Percentiles rank a stretch among this genome's conserved stretches.
phyloP scores from a whole-genome alignment of 495 filamentous ascomycete species.

The Barbatosphaeria neglecta region DNA sequence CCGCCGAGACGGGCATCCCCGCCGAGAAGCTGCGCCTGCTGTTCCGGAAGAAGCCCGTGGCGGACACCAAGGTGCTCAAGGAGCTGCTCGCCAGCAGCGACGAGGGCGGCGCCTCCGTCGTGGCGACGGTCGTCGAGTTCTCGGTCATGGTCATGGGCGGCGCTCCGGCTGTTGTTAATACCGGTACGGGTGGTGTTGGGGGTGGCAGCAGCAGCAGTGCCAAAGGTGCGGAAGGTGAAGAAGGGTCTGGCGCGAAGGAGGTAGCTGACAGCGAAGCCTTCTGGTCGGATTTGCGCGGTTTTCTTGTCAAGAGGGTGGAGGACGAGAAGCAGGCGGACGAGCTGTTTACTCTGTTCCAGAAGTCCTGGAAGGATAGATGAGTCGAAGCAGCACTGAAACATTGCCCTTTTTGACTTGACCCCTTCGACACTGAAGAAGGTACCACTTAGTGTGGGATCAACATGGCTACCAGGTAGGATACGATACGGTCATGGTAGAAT shows the following conservation, averaged over 20 bases:
- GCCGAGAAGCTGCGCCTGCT: slow-evolving; percentile 72
- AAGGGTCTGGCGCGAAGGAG: slow-evolving; percentile 43
- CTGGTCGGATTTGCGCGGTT: slow-evolving; percentile 79
- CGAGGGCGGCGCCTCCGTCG: neutral
- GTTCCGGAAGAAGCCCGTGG: slow-evolving; percentile 67
- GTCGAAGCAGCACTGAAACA: too few relatives aligned
- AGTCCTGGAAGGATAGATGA: slow-evolving; percentile 45
- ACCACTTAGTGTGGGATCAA: too few relatives aligned
- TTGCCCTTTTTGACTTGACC: too few relatives aligned
- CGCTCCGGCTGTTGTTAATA: slow-evolving; percentile 27
- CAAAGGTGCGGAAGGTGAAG: too few relatives aligned
- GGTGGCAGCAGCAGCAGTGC: slow-evolving; percentile 10
- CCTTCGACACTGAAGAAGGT: too few relatives aligned
- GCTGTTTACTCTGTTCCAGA: slow-evolving; percentile 53
- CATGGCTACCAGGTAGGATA: too few relatives aligned
- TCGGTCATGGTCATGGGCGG: slow-evolving; percentile 79
- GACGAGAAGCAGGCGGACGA: slow-evolving; percentile 57
- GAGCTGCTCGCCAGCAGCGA: slow-evolving; percentile 39
- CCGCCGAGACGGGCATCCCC: slow-evolving; percentile 33
- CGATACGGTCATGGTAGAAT: too few relatives aligned
- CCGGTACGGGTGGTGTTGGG: neutral
- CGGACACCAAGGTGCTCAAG: slow-evolving; percentile 53
- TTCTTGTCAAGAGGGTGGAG: slow-evolving; percentile 63
- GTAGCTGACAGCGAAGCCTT: slow-evolving; percentile 63
- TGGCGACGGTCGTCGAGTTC: slow-evolving; percentile 50